Conservation (phyloP, 768 basidiomycete genomes). For the Kwoniella pini region DNA sequence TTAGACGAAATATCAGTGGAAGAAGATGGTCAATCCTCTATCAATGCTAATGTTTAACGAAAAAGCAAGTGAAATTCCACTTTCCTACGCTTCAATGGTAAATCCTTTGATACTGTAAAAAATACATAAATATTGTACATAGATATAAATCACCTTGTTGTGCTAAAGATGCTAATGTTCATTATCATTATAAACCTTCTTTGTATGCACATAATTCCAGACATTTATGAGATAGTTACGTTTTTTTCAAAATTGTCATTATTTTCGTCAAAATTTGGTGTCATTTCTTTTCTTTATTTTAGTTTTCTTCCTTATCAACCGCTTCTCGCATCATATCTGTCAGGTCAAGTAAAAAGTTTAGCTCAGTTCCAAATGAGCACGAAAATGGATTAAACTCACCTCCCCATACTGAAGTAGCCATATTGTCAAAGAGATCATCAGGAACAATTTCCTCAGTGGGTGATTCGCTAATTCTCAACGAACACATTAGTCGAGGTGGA, state of each 20-base stretch:
- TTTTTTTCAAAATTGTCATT: background rate
- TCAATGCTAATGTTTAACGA: background rate
- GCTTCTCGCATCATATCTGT: conserved; percentile 50
- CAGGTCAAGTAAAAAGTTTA: too few species aligned
- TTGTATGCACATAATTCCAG: background rate
- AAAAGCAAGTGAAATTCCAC: too few species aligned
- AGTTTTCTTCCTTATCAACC: conserved; percentile 31
- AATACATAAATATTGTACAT: background rate
- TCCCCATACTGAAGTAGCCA: conserved; percentile 40
- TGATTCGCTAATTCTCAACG: too few species aligned
- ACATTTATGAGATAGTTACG: too few species aligned
- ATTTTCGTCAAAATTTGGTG: background rate
- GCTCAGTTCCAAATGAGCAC: too few species aligned
- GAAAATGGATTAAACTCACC: too few species aligned
- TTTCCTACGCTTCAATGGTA: background rate
- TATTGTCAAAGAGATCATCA: conserved; percentile 23
- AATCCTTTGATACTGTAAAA: background rate
- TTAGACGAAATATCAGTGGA: conserved; percentile 35
- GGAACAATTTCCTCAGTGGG: conserved; percentile 14
- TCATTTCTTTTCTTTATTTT: background rate
- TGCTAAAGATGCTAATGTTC: background rate
- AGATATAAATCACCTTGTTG: background rate
- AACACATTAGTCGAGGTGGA: too few species aligned
- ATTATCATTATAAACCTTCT: background rate
- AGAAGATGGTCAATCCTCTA: conserved; percentile 24